Conservation (phyloP, 805 yeast species). For the Metschnikowia bowlesiae region DNA sequence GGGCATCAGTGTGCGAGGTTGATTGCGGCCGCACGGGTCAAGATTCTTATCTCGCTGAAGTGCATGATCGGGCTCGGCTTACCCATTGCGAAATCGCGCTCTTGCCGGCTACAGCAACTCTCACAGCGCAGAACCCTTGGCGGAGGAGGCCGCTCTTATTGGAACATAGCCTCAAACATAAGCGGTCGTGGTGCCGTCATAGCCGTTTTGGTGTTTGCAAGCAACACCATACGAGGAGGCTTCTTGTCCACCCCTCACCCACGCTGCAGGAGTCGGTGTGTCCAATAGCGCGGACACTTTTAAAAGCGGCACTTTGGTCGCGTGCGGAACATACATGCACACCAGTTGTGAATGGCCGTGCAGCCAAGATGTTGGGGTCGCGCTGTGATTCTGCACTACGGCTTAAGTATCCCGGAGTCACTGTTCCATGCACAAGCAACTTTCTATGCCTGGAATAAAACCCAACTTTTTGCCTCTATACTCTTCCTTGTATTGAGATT, state of each 20-base stretch:
- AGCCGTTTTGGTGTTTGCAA: background rate
- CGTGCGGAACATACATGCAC: background rate
- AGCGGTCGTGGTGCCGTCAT: background rate
- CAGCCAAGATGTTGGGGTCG: background rate
- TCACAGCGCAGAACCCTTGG: background rate
- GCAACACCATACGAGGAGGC: background rate
- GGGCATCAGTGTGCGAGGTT: background rate
- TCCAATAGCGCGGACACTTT: background rate
- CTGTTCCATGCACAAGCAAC: background rate
- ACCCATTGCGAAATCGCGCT: slow-evolving; percentile 3
- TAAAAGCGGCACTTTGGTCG: background rate
- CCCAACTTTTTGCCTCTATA: background rate
- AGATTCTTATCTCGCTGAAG: background rate
- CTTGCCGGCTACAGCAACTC: background rate
- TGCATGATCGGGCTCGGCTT: background rate
- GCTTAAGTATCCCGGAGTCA: background rate
- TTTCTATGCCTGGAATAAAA: background rate
- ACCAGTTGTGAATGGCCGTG: background rate
- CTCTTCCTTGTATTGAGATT: background rate
- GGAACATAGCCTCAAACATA: background rate
- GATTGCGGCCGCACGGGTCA: slow-evolving; percentile 1
- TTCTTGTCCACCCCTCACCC: background rate
- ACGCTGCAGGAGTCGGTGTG: background rate
- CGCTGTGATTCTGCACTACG: slow-evolving; percentile 1
- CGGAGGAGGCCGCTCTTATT: background rate